A percentile compares a stretch with the other conserved stretches of the same genome.
phyloP scores from a whole-genome alignment of 306 rosid genomes.

The Pyrus betulifolia region DNA sequence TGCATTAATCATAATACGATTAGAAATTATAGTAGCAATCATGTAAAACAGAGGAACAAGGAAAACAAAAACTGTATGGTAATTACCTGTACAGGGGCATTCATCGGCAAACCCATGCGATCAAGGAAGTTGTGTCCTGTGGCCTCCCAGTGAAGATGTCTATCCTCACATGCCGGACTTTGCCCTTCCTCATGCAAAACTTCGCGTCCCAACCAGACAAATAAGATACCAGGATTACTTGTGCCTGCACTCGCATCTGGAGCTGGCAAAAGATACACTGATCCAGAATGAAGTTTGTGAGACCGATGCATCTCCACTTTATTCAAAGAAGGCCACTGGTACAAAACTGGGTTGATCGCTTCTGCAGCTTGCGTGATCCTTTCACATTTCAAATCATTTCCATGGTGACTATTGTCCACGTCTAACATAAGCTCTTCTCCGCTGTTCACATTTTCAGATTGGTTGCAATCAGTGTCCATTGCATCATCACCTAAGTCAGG shows the following conservation, averaged over 20 bases:
- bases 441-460: constrained; percentile 26
- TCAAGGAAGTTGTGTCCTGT: constrained; percentile 22
- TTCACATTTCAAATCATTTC: constrained; percentile 20
- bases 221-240: background rate
- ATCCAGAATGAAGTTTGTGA: background rate
- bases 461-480: constrained; percentile 39
- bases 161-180: background rate
- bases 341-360: constrained; percentile 16
- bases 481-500: constrained; percentile 41
- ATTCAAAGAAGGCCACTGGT: background rate
- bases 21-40: background rate
- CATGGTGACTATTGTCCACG: constrained; percentile 14
- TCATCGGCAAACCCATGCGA: constrained; percentile 24
- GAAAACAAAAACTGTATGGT: background rate
- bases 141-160: background rate
- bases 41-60: background rate
- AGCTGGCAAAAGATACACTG: background rate
- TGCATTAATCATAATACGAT: background rate
- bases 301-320: background rate
- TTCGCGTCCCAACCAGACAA: background rate
- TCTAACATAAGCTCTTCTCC: constrained; percentile 29
- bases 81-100: constrained; percentile 35
- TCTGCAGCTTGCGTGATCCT: background rate
- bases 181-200: background rate
- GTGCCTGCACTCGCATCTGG: background rate